Percentiles rank a stretch among this genome's conserved stretches.
Evolutionary conservation across 108 stramenopile species (phyloP).

Genomic region (Nannochloropsis gaditana): DNA sequence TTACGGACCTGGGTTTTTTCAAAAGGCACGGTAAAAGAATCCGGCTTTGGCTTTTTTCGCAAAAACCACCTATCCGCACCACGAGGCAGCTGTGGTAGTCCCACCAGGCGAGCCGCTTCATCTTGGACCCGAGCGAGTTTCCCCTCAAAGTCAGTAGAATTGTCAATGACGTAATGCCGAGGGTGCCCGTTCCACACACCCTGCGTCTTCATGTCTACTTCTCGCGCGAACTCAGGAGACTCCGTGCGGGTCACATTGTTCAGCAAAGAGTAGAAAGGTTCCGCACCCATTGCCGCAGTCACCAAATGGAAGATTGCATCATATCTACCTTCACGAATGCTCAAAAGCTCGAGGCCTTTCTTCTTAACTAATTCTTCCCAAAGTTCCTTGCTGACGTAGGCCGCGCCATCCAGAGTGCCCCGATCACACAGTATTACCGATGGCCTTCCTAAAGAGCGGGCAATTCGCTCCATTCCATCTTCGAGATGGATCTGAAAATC

Average conservation of each 20-base stretch:
- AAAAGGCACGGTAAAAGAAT: not conserved
- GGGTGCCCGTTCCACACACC: slow-evolving; percentile 48
- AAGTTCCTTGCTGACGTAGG: slow-evolving; percentile 65
- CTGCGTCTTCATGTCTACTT: slow-evolving; percentile 65
- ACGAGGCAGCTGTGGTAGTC: slow-evolving; percentile 31
- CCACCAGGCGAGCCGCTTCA: slow-evolving; percentile 31
- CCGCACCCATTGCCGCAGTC: slow-evolving; percentile 65
- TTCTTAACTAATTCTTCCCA: slow-evolving; percentile 30
- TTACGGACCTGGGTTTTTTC: not conserved
- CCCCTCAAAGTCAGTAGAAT: slow-evolving; percentile 43
- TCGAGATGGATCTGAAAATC: slow-evolving; percentile 68
- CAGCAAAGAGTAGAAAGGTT: slow-evolving; percentile 69
- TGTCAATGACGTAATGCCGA: slow-evolving; percentile 35
- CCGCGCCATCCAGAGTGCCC: slow-evolving; percentile 84
- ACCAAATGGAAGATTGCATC: slow-evolving; percentile 89
- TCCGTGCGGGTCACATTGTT: slow-evolving; percentile 83
- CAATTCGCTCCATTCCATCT: slow-evolving; percentile 69
- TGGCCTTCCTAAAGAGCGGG: slow-evolving; percentile 58
- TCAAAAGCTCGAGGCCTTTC: slow-evolving; percentile 33
- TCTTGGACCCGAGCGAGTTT: slow-evolving; percentile 33
- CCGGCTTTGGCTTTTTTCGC: not conserved
- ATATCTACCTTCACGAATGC: slow-evolving; percentile 62
- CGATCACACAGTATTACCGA: slow-evolving; percentile 83
- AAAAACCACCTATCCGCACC: not conserved
- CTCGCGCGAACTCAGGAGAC: slow-evolving; percentile 66